A percentile compares a stretch with the other conserved stretches of the same genome.
Evolutionary conservation across 2,329 filamentous ascomycete species (phyloP).

Genomic region (Talaromyces verruculosus): DNA sequence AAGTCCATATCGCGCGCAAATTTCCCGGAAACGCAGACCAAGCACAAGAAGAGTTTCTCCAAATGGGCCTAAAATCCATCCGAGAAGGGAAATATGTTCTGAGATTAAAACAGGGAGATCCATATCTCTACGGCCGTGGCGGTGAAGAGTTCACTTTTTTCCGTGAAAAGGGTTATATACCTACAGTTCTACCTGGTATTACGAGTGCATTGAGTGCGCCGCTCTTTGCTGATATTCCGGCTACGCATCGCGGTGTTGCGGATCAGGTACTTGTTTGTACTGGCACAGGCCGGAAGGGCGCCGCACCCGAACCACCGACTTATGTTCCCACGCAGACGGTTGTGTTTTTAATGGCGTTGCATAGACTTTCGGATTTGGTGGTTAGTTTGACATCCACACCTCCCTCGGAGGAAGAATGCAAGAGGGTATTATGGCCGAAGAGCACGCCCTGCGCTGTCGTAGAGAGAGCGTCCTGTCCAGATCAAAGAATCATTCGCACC

Average conservation of each 20-base stretch:
- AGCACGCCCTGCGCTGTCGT: conserved; percentile 88
- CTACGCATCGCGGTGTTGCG: conserved; percentile 83
- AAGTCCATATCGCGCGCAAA: conserved; percentile 89
- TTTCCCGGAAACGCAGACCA: conserved; percentile 96
- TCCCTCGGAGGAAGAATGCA: background rate
- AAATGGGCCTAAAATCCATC: conserved; percentile 70
- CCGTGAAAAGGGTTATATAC: conserved; percentile 65
- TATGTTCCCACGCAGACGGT: conserved; percentile 77
- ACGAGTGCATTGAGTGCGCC: conserved; percentile 85
- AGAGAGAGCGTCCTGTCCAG: conserved; percentile 88
- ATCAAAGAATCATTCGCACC: conserved; percentile 88
- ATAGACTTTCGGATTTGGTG: conserved; percentile 74
- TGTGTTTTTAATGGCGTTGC: conserved; percentile 92
- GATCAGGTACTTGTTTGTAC: conserved; percentile 97
- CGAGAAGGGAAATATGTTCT: conserved; percentile 75
- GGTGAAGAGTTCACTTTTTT: conserved; percentile 92
- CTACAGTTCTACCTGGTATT: conserved; percentile 80
- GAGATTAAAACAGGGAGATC: conserved; percentile 92
- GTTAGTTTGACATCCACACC: conserved; percentile 59
- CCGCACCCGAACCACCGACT: conserved; percentile 74
- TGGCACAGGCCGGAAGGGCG: conserved; percentile 88
- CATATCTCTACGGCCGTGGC: conserved; percentile 91
- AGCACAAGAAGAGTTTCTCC: conserved; percentile 85
- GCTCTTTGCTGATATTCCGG: conserved; percentile 81
- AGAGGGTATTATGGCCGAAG: conserved; percentile 59